Conservation (phyloP, 345 rosid species). For the Arabis hirsuta region DNA sequence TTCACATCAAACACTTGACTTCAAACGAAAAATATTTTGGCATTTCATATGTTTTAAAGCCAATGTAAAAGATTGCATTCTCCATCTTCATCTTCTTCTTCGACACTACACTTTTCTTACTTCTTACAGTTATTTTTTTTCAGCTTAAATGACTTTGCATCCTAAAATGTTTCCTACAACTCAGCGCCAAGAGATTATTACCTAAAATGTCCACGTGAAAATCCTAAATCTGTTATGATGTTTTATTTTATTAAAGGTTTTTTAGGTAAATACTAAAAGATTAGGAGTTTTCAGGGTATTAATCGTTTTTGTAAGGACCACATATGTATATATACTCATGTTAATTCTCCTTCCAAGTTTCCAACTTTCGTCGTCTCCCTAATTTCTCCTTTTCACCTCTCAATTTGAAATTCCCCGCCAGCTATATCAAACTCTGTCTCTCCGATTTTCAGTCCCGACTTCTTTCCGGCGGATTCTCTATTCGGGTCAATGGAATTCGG, state of each 20-base stretch:
- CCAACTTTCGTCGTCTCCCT: constrained; percentile 12
- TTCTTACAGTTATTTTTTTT: too few relatives aligned
- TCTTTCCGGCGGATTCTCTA: not conserved
- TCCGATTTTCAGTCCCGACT: constrained; percentile 14
- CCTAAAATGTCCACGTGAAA: too few relatives aligned
- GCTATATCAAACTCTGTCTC: constrained; percentile 14
- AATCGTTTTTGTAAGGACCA: not conserved
- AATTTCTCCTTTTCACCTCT: constrained; percentile 14
- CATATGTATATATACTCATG: not conserved
- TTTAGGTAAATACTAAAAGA: not conserved
- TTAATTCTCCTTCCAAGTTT: not conserved
- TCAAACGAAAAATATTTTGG: too few relatives aligned
- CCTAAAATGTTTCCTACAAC: too few relatives aligned
- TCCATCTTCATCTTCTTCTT: too few relatives aligned
- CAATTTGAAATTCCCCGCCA: constrained; percentile 44
- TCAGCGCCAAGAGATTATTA: too few relatives aligned
- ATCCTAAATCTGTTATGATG: too few relatives aligned
- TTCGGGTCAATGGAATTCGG: constrained; percentile 6
- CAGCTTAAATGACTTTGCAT: too few relatives aligned
- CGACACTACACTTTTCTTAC: too few relatives aligned
- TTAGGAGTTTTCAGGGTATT: not conserved
- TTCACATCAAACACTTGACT: too few relatives aligned
- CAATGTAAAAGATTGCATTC: too few relatives aligned
- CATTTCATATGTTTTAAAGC: too few relatives aligned
- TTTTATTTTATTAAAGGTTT: not conserved